Evolutionary conservation across 306 rosid species (phyloP), one percentile per base, ranked within the genome.

Genomic region (Parietaria judaica): DNA sequence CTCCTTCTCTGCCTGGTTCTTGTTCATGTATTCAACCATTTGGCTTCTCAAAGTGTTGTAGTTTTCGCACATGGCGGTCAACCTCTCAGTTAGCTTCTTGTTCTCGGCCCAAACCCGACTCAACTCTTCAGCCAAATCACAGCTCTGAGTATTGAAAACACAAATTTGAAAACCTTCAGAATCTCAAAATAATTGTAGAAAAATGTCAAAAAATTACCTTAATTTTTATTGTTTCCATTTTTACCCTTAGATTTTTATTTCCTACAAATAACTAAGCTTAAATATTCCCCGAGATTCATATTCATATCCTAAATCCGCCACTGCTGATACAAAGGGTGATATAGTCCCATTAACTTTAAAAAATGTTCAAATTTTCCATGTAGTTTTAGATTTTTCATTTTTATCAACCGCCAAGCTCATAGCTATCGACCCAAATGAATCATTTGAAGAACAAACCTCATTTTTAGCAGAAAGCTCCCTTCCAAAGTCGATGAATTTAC

Each of bases 81-180:
- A 72, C 95, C 81, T 88, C 70, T 86, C 94, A 0, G 80, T 80
- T 67, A 94, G 69, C 76, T 88, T 94, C 88, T 78, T 86, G 86
- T 94, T 94, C 68, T 94, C 99, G 15, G 76, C 81, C n/a, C 79
- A 84, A 70, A 94, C 91, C 36, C 97, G 60, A 58, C 81, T 84
- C 80, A 94, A 66, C 57, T 94, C 99, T 74, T 84, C 89, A 51
- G 74, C 76, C 70, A 86, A 63, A 38, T 82, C 80, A 64, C 79
- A 73, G 43, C 66, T 66, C 99, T 94, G 82, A 73, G 74, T 62
- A 61, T 11, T 1, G 5, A 58, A 54, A 65, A 37, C 23, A 16
- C 61, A 37, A 23, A 39, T 6, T 45, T 3, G 54, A 36, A 72
- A 31, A 54, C 35, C 62, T 68, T 52, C 37, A 61, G 60, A 14